phyloP scores from a whole-genome alignment of 225 moss, liverwort and hornwort species.

The Pseudoscleropodium purum region DNA sequence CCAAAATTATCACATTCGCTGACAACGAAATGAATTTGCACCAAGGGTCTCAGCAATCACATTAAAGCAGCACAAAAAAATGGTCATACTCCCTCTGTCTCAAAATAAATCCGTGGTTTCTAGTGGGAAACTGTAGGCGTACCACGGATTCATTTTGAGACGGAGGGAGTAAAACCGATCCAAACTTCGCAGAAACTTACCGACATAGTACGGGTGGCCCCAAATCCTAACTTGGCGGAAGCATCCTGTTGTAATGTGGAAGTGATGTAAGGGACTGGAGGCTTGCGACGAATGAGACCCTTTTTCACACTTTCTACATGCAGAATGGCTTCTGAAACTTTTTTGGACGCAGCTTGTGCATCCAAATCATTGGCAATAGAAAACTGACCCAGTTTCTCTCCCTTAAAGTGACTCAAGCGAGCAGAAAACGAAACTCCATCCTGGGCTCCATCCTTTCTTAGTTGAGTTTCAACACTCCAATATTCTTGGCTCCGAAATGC shows the following conservation, averaged over 20 bases:
- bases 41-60: background rate
- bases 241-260: conserved; percentile 95
- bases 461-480: conserved; percentile 63
- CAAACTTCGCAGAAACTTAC: conserved; percentile 27
- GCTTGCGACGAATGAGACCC: conserved; percentile 45
- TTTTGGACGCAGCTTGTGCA: conserved; percentile 35
- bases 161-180: background rate
- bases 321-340: conserved; percentile 41
- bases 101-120: too few species aligned
- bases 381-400: conserved; percentile 70
- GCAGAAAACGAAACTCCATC: conserved; percentile 16
- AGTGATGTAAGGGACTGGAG: conserved; percentile 81
- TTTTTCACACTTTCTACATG: conserved; percentile 68
- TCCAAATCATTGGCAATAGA: conserved; percentile 37
- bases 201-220: conserved; percentile 77
- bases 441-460: background rate
- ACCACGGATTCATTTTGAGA: too few species aligned
- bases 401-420: conserved; percentile 65
- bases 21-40: background rate
- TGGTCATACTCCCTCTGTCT: background rate
- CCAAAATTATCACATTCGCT: background rate
- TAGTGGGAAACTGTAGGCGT: too few species aligned
- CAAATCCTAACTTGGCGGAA: conserved; percentile 77
- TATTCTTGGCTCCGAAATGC: conserved; percentile 51
- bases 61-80: background rate